These are phyloP conservation scores for Tricholoma saponaceum DNA, from an alignment of 768 basidiomycete genomes.

Conservation along the genomic window DNA sequence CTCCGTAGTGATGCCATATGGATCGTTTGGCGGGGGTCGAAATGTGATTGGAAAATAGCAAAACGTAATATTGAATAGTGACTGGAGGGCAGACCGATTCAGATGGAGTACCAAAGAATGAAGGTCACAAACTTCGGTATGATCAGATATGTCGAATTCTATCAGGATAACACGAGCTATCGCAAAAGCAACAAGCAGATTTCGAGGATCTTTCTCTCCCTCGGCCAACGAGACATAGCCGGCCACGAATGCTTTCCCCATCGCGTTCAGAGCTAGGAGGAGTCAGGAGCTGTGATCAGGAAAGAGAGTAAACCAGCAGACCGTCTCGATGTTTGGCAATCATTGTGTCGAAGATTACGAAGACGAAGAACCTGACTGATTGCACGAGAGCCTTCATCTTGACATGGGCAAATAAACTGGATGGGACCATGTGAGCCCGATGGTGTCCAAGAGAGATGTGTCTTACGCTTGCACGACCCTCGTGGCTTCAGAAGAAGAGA, in stretches of 20 bases:
- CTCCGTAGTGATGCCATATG: conserved; percentile 86
- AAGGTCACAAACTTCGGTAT: conserved; percentile 63
- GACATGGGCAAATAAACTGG: conserved; percentile 72
- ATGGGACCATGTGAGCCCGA: conserved; percentile 1
- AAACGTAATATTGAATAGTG: conserved; percentile 91
- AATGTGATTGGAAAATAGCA: conserved; percentile 99
- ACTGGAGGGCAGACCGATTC: conserved; percentile 36
- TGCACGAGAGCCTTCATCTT: conserved; percentile 82
- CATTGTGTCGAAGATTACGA: conserved; percentile 74
- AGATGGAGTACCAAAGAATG: background rate
- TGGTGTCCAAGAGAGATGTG: background rate
- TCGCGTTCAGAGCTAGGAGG: conserved; percentile 56
- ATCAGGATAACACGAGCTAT: conserved; percentile 82
- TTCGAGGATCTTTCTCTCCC: conserved; percentile 97
- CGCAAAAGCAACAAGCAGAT: conserved; percentile 85
- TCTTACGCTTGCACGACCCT: conserved; percentile 59
- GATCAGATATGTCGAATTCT: conserved; percentile 76
- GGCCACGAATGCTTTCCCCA: conserved; percentile 69
- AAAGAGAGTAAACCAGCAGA: conserved; percentile 23
- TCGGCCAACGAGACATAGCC: conserved; percentile 81
- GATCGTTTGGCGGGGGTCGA: conserved; percentile 89
- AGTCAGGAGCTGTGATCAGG: conserved; percentile 1
- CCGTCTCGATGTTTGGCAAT: conserved; percentile 68
- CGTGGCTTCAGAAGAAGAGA: conserved; percentile 60
- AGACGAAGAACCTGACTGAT: conserved; percentile 76